A percentile compares a stretch with the other conserved stretches of the same genome.
Conservation (phyloP, 805 yeast species). For the Cephaloascus albidus region DNA sequence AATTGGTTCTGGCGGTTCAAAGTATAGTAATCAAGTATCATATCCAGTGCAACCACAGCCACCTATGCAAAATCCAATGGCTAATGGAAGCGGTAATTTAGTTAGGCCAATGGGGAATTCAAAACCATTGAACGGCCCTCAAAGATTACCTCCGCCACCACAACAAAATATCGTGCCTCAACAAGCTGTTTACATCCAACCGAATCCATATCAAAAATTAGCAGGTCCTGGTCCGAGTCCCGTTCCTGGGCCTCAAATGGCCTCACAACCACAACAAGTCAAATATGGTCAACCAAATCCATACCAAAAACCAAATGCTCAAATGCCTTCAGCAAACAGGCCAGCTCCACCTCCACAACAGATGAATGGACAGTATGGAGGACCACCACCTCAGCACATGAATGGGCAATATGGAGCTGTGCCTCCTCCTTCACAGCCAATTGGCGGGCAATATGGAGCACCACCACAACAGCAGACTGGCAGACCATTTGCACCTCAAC, state of each 20-base stretch:
- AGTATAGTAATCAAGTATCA: too few species aligned
- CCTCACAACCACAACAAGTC: not conserved
- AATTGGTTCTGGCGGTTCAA: not conserved
- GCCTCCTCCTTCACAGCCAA: too few species aligned
- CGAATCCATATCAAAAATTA: not conserved
- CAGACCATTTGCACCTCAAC: not conserved
- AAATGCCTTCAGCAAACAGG: not conserved
- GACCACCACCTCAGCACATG: not conserved
- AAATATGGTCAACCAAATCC: not conserved
- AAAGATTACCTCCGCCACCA: not conserved
- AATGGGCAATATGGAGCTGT: not conserved
- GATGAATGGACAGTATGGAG: not conserved
- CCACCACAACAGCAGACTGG: not conserved
- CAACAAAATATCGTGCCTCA: not conserved
- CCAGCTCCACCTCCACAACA: not conserved
- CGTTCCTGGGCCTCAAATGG: not conserved
- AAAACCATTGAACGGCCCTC: not conserved
- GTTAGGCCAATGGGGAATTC: not conserved
- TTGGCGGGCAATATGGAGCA: too few species aligned
- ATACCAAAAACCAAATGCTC: not conserved
- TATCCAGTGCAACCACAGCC: not conserved
- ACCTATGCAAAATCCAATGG: not conserved
- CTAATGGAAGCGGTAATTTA: not conserved
- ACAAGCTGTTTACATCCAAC: not conserved
- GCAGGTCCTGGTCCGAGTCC: not conserved